Base-by-base conservation (phyloP, 345 rosid genomes). In the Eucalyptus camaldulensis region DNA sequence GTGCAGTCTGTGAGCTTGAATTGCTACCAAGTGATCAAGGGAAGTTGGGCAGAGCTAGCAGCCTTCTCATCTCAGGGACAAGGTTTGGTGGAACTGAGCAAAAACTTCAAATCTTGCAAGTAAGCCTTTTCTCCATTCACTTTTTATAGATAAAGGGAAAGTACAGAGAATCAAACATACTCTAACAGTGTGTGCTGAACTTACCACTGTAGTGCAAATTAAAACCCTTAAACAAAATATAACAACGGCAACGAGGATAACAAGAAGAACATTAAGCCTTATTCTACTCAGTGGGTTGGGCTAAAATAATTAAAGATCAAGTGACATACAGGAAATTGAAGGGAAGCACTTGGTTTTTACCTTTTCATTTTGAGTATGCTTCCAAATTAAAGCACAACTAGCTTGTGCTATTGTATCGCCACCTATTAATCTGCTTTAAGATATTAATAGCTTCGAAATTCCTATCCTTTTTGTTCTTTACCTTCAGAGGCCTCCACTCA, bases 21-120 rank as follows among this genome's bases (percentile, higher is more conserved):
- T 88, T 95, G 97, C 93, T 94, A 90, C 89, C 90, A 93, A 91
- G 99, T 95, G 88, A 95, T 95, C 88, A 94, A 94, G 90, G 96
- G 91, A 43, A 95, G 97, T 90, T 95, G 97, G 97, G 94, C 88
- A 50, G 97, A 96, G 90, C 90, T 96, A 89, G 91, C 90, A 15
- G 94, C 94, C n/a, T 47, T 93, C 17, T 94, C 95, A 69, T 80
- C 90, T 65, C 92, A 81, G 91, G 93, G 92, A 67, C 88, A 91
- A 89, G 96, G 96, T 49, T 92, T 95, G 89, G 72, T 88, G 81
- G 90, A 94, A 89, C 92, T 95, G 88, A 95, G 96, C 95, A 95
- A 90, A 91, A 90, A 88, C 86, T 95, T 96, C 90, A 92, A 94
- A 92, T 90, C 95, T 80, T 95, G 97, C 96, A 91, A 92, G 97